Conservation (phyloP, 805 yeast species). For the Saturnispora diversa region DNA sequence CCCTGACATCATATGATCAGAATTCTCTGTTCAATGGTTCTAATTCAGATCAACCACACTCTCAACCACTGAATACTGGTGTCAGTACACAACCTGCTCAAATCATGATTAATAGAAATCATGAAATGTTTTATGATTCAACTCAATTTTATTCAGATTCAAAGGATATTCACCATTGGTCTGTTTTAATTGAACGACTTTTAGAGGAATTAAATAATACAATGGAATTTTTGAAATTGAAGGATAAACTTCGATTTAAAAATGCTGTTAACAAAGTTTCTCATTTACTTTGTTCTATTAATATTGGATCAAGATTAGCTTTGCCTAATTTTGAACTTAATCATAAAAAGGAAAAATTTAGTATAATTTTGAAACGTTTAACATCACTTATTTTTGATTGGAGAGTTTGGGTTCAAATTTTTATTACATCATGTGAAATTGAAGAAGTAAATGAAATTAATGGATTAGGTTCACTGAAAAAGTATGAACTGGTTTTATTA, state of each 20-base stretch:
- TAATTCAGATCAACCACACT: neutral
- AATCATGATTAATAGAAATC: neutral
- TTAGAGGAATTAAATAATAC: constrained; percentile 41
- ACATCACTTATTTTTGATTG: constrained; percentile 52
- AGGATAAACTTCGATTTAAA: constrained; percentile 44
- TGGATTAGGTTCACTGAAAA: neutral
- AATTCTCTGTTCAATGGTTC: neutral
- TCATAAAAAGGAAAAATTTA: constrained; percentile 39
- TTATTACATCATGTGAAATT: constrained; percentile 29
- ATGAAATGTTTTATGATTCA: neutral
- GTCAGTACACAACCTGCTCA: neutral
- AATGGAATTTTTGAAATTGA: constrained; percentile 42
- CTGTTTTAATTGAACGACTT: constrained; percentile 42
- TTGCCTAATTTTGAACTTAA: constrained; percentile 43
- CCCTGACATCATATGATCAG: neutral
- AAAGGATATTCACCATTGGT: constrained; percentile 55
- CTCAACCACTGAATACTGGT: neutral
- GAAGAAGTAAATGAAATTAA: neutral
- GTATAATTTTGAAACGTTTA: constrained; percentile 43
- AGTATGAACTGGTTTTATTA: neutral
- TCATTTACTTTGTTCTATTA: constrained; percentile 43
- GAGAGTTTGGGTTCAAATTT: constrained; percentile 57
- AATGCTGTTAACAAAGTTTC: constrained; percentile 48
- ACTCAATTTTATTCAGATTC: constrained; percentile 19
- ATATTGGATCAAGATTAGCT: constrained; percentile 46